Evolutionary conservation across 306 rosid species (phyloP).

Genomic region (Prunus davidiana): DNA sequence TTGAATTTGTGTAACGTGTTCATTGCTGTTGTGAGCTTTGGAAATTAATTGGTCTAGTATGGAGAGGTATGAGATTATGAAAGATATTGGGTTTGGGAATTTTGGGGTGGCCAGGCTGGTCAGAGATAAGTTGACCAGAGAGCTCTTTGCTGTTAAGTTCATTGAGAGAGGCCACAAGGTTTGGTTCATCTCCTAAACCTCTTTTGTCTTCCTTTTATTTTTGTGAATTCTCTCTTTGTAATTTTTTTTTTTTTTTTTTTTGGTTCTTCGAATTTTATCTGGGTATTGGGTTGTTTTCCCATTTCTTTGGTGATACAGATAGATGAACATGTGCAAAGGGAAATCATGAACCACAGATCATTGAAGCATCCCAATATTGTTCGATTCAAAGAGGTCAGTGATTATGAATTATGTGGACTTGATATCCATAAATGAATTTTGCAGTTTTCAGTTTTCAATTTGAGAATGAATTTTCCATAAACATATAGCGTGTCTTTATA

Average conservation of each 20-base stretch:
- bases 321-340: constrained; percentile 78
- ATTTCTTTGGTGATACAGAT: constrained; percentile 41
- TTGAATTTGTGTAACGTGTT: not conserved
- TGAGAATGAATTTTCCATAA: not conserved
- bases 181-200: constrained; percentile 14
- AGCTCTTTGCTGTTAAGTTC: constrained; percentile 68
- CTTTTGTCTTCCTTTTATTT: not conserved
- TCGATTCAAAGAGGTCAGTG: constrained; percentile 75
- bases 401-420: not conserved
- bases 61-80: constrained; percentile 79
- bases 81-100: constrained; percentile 79
- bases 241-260: not conserved
- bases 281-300: not conserved
- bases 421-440: not conserved
- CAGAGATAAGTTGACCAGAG: constrained; percentile 50
- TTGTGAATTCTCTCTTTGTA: not conserved
- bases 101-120: constrained; percentile 75
- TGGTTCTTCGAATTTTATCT: not conserved
- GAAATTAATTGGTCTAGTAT: constrained; percentile 24
- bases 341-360: constrained; percentile 88
- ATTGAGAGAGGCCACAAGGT: constrained; percentile 88
- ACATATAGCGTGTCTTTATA: not conserved
- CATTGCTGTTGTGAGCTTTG: not conserved
- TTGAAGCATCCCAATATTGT: constrained; percentile 79
- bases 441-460: not conserved